A percentile compares a stretch with the other conserved stretches of the same genome.
Evolutionary conservation across 2,329 filamentous ascomycete species (phyloP).

Genomic region (Cladosporium sp.): DNA sequence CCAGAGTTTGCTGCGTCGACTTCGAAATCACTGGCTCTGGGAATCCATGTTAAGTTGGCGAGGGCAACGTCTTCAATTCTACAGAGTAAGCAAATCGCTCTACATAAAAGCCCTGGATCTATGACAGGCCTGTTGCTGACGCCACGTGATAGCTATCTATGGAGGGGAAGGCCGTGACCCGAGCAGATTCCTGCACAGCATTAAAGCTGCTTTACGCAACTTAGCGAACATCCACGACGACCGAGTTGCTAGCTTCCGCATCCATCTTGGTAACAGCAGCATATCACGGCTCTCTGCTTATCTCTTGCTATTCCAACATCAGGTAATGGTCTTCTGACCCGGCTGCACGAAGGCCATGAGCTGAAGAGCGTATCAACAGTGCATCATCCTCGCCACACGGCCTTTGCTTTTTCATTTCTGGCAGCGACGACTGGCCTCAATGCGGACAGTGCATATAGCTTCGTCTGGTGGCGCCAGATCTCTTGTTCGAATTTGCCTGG

Average conservation of each 20-base stretch:
- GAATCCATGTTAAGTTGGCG: conserved; percentile 43
- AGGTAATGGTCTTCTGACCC: conserved; percentile 11
- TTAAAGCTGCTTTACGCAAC: conserved; percentile 19
- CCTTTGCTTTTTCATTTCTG: conserved; percentile 36
- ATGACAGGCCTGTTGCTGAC: not conserved
- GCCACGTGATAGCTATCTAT: conserved; percentile 17
- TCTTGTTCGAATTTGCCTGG: conserved; percentile 12
- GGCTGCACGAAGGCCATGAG: not conserved
- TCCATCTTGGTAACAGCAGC: conserved; percentile 16
- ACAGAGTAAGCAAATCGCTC: conserved; percentile 32
- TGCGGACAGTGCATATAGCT: conserved; percentile 8
- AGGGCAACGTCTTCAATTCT: conserved; percentile 41
- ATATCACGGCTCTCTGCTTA: conserved; percentile 19
- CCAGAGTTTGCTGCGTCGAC: conserved; percentile 38
- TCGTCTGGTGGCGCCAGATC: conserved; percentile 12
- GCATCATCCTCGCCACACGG: conserved; percentile 12
- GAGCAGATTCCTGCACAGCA: conserved; percentile 17
- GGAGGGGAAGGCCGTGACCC: conserved; percentile 16
- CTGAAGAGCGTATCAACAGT: conserved; percentile 9
- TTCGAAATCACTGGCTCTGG: conserved; percentile 36
- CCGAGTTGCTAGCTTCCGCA: conserved; percentile 14
- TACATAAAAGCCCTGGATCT: not conserved
- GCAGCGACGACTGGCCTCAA: conserved; percentile 8
- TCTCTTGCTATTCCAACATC: conserved; percentile 20
- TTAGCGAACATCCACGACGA: conserved; percentile 20